Conservation (phyloP, 192 early-diverging fungal species). For the Thamnidium elegans region DNA sequence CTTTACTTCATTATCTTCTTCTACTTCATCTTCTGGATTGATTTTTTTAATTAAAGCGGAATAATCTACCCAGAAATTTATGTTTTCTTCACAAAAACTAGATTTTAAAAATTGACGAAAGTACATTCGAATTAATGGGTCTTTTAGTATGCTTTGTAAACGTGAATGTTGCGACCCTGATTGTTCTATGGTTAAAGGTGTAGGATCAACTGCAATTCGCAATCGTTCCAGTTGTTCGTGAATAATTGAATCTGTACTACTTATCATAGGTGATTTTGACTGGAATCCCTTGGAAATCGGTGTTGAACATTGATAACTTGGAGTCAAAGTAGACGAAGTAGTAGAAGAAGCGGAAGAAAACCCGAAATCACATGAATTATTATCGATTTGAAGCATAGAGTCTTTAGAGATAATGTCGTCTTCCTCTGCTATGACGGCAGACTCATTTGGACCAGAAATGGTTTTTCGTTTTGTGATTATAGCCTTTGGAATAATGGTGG, state of each 20-base stretch:
- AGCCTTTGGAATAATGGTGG: background rate
- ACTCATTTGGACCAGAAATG: background rate
- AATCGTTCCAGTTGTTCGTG: background rate
- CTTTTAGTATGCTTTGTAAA: constrained; percentile 56
- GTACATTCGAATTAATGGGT: constrained; percentile 42
- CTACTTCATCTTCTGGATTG: constrained; percentile 22
- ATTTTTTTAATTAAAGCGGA: constrained; percentile 38
- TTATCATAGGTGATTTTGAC: no score
- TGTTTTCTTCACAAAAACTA: constrained; percentile 70
- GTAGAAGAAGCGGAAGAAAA: background rate
- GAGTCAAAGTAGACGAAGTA: background rate
- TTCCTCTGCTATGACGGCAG: background rate
- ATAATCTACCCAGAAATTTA: constrained; percentile 59
- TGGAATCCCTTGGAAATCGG: background rate
- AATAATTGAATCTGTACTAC: background rate
- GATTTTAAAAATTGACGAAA: constrained; percentile 60
- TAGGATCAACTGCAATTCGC: background rate
- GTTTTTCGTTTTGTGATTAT: background rate
- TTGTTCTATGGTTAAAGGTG: background rate
- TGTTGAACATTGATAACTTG: background rate
- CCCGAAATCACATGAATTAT: no score
- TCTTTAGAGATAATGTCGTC: background rate
- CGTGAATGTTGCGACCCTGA: constrained; percentile 31
- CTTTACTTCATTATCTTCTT: background rate
- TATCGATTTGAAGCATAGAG: no score